Conservation (phyloP, 2,329 filamentous ascomycete species). For the Fusarium cicatricum region DNA sequence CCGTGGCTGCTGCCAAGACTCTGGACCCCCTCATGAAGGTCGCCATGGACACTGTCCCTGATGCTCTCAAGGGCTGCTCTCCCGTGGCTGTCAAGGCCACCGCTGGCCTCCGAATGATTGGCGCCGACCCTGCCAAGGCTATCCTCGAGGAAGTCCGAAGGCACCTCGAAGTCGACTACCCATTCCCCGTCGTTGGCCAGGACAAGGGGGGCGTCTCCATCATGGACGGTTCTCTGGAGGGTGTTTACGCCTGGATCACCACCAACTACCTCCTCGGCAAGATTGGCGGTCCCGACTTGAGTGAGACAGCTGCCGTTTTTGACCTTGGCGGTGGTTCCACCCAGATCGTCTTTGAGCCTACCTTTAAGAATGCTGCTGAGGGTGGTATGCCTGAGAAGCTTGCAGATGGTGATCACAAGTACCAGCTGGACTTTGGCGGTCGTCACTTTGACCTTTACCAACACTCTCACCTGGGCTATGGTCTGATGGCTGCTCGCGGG, state of each 20-base stretch:
- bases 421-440: constrained; percentile 88
- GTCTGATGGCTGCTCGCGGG: constrained; percentile 92
- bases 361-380: constrained; percentile 75
- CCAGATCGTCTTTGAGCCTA: constrained; percentile 98
- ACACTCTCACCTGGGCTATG: constrained; percentile 96
- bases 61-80: constrained; percentile 88
- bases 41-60: constrained; percentile 84
- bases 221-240: constrained; percentile 97
- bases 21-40: constrained; percentile 88
- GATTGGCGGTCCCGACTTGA: constrained; percentile 91
- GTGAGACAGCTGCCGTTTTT: constrained; percentile 91
- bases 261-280: constrained; percentile 98
- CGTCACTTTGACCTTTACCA: constrained; percentile 94
- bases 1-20: constrained; percentile 87
- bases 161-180: constrained; percentile 87
- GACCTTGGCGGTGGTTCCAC: constrained; percentile 97
- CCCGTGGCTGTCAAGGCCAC: constrained; percentile 98
- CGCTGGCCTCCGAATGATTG: constrained; percentile 88
- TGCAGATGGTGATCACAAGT: constrained; percentile 93
- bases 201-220: constrained; percentile 90
- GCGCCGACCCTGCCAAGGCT: constrained; percentile 78
- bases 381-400: constrained; percentile 88
- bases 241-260: constrained; percentile 99
- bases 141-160: constrained; percentile 86
- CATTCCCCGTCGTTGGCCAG: constrained; percentile 90